Evolutionary conservation across 192 early-diverging fungal species (phyloP).

Genomic region (Podila horticola): DNA sequence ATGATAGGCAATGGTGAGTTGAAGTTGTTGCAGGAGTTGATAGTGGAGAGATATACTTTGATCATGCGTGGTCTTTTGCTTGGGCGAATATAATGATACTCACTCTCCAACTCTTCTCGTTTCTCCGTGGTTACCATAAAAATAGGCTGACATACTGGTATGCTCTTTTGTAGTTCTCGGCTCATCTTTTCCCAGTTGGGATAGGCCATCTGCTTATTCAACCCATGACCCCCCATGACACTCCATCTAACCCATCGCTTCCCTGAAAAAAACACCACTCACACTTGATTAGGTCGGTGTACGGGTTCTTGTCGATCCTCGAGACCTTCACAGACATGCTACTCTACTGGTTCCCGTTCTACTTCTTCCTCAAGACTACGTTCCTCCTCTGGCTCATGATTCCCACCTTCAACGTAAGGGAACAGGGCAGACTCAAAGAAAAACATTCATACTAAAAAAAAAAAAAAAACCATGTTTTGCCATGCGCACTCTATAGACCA

Average conservation of each 20-base stretch:
- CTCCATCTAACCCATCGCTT: background rate
- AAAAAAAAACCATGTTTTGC: too few relatives aligned
- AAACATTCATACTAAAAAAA: background rate
- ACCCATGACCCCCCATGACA: background rate
- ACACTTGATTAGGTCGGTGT: slow-evolving; percentile 67
- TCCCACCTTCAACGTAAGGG: slow-evolving; percentile 68
- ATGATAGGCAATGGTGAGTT: slow-evolving; percentile 82
- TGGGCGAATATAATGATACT: background rate
- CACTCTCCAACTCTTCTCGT: background rate
- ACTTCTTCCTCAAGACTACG: slow-evolving; percentile 89
- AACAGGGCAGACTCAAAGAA: background rate
- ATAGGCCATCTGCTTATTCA: background rate
- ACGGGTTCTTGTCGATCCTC: slow-evolving; percentile 83
- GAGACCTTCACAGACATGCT: slow-evolving; percentile 91
- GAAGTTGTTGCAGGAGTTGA: background rate
- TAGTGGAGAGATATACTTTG: background rate
- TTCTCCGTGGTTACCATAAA: background rate
- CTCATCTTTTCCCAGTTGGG: background rate
- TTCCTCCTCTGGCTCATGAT: slow-evolving; percentile 87
- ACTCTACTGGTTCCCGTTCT: slow-evolving; percentile 95
- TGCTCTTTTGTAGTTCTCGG: background rate
- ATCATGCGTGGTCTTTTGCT: background rate
- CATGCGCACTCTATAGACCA: slow-evolving; percentile 67
- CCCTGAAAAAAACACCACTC: background rate
- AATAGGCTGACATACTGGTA: slow-evolving; percentile 82